A percentile compares a stretch with the other conserved stretches of the same genome.
Evolutionary conservation across 1,284 basidiomycete genomes (phyloP).

Genomic region (Ceratobasidium sp.): DNA sequence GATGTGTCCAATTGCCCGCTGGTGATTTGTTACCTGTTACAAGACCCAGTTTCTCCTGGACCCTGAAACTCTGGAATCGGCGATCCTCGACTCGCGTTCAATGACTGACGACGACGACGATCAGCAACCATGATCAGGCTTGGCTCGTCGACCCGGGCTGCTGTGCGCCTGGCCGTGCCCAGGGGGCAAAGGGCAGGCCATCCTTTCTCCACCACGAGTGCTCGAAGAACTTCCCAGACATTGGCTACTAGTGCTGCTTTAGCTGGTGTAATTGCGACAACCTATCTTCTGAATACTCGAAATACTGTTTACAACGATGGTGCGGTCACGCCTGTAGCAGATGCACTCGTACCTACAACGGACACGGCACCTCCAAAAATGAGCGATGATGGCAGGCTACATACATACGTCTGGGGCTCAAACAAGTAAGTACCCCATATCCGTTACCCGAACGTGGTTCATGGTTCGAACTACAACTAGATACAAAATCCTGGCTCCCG

Average conservation of each 20-base stretch:
- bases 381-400: constrained; percentile 47
- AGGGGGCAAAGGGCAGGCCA: not conserved
- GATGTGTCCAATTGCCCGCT: constrained; percentile 34
- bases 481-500: constrained; percentile 22
- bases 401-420: constrained; percentile 63
- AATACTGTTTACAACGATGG: constrained; percentile 8
- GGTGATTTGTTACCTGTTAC: constrained; percentile 20
- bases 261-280: not conserved
- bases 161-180: not conserved
- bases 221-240: not conserved
- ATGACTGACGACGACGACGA: constrained; percentile 20
- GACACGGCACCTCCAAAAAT: constrained; percentile 16
- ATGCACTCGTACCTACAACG: not conserved
- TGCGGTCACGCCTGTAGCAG: not conserved
- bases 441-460: not conserved
- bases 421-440: constrained; percentile 56
- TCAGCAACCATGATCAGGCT: constrained; percentile 24
- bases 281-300: not conserved
- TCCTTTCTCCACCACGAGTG: not conserved
- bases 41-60: not conserved
- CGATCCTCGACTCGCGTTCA: not conserved
- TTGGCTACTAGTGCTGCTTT: constrained; percentile 21
- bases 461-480: not conserved
- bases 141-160: not conserved
- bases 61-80: constrained; percentile 25